Percentiles rank a stretch among this genome's conserved stretches.
Conservation (phyloP, 1,139 yeast genomes). For the Lodderomyces theae region DNA sequence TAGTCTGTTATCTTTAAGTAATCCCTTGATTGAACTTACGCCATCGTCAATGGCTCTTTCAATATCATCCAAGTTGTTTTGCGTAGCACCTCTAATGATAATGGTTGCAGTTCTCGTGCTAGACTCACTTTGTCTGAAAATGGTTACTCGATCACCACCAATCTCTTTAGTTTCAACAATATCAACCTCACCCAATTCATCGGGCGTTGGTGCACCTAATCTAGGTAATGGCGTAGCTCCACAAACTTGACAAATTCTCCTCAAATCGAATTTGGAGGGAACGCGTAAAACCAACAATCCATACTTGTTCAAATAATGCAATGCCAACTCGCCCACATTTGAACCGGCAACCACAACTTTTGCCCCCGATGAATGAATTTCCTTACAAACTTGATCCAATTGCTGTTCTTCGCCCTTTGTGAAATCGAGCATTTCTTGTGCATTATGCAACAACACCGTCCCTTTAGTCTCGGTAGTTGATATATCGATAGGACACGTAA, state of each 20-base stretch:
- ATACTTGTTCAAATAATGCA: conserved; percentile 87
- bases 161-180: conserved; percentile 88
- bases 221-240: conserved; percentile 97
- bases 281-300: conserved; percentile 83
- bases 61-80: conserved; percentile 85
- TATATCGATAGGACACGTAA: conserved; percentile 90
- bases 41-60: conserved; percentile 98
- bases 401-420: conserved; percentile 96
- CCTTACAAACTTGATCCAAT: conserved; percentile 82
- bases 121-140: conserved; percentile 81
- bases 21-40: conserved; percentile 86
- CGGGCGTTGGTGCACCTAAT: conserved; percentile 94
- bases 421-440: conserved; percentile 94
- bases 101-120: conserved; percentile 81
- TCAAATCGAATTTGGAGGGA: conserved; percentile 88
- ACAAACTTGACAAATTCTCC: conserved; percentile 93
- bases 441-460: conserved; percentile 90
- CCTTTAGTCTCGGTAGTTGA: conserved; percentile 97
- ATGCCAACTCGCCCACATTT: conserved; percentile 86
- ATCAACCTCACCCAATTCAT: conserved; percentile 88
- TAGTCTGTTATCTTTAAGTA: conserved; percentile 73
- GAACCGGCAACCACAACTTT: conserved; percentile 90
- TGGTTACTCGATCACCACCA: conserved; percentile 96
- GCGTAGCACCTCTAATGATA: conserved; percentile 96
- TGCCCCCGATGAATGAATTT: conserved; percentile 80